phyloP scores from a whole-genome alignment of 345 rosid genomes.

The Eucalyptus tenuipes region DNA sequence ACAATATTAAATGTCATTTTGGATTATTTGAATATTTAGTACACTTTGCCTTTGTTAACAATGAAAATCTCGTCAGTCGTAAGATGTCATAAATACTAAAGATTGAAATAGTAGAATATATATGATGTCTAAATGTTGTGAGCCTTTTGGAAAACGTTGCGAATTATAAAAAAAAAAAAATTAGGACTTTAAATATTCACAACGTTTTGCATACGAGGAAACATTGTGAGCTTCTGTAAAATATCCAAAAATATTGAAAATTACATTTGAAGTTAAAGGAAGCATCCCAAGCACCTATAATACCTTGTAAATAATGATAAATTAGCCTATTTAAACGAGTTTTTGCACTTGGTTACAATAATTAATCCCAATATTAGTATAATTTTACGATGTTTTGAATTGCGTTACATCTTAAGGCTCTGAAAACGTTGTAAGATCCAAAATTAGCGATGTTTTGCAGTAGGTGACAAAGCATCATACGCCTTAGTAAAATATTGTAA shows the following conservation, averaged over 20 bases:
- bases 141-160: background rate
- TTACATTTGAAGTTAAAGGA: background rate
- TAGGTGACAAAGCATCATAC: background rate
- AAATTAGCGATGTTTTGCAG: background rate
- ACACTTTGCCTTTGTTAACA: background rate
- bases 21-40: background rate
- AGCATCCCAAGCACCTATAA: background rate
- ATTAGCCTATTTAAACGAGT: background rate
- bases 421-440: background rate
- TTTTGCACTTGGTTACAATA: background rate
- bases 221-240: background rate
- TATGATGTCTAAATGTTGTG: background rate
- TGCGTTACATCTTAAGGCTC: background rate
- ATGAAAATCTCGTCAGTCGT: background rate
- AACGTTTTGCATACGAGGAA: background rate
- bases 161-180: too few relatives aligned
- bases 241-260: too few relatives aligned
- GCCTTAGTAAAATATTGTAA: background rate
- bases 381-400: background rate
- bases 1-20: too few relatives aligned
- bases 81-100: background rate
- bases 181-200: background rate
- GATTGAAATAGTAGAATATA: background rate
- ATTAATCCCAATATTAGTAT: too few relatives aligned
- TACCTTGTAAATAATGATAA: background rate